Percentiles rank a stretch among this genome's conserved stretches.
phyloP scores from a whole-genome alignment of 2,329 filamentous ascomycete genomes.

The Diatrype stigma region DNA sequence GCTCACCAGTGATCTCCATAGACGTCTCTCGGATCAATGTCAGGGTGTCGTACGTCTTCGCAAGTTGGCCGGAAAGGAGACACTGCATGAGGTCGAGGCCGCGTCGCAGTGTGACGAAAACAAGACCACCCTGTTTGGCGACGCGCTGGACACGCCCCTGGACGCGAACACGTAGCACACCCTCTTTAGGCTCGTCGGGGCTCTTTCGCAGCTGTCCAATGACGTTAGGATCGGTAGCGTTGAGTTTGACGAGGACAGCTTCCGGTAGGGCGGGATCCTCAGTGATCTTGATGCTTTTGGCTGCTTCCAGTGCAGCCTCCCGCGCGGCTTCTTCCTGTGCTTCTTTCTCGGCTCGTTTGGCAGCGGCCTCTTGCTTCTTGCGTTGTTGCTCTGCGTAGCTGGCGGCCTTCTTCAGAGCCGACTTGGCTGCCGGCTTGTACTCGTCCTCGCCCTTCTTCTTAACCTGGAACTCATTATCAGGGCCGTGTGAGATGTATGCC shows the following conservation, averaged over 20 bases:
- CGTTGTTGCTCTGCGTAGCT: background rate
- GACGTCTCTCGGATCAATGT: constrained; percentile 85
- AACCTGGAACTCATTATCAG: background rate
- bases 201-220: background rate
- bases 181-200: background rate
- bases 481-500: background rate
- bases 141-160: constrained; percentile 79
- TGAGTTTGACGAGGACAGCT: background rate
- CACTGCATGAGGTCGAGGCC: constrained; percentile 85
- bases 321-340: background rate
- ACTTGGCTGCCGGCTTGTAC: background rate
- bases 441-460: background rate
- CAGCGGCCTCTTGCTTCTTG: background rate
- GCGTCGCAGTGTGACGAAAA: constrained; percentile 82
- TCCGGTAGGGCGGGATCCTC: background rate
- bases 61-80: constrained; percentile 69
- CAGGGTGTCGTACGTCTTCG: constrained; percentile 87
- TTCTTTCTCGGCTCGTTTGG: background rate
- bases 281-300: background rate
- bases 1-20: constrained; percentile 77
- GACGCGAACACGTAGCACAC: constrained; percentile 63
- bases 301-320: background rate
- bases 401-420: background rate
- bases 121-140: constrained; percentile 75
- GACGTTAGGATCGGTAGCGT: background rate